These are phyloP conservation scores for Pseudopyrenochaeta lycopersici DNA, from an alignment of 2,329 filamentous ascomycete species.

Conservation along the genomic window DNA sequence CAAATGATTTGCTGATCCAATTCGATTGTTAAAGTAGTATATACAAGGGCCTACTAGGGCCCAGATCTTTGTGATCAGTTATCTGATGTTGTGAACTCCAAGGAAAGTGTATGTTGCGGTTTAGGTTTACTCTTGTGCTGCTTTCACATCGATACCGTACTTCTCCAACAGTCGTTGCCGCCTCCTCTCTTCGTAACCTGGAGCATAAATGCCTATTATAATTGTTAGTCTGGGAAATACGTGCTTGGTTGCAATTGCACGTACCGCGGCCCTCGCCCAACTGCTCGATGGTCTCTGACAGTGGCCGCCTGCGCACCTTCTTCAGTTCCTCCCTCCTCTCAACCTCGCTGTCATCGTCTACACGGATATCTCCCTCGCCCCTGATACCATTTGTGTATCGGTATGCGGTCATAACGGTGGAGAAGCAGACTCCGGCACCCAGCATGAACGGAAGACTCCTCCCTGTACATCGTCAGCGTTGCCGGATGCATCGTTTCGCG, in stretches of 20 bases:
- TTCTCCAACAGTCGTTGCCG: conserved; percentile 82
- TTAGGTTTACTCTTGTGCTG: conserved; percentile 33
- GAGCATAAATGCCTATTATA: conserved; percentile 74
- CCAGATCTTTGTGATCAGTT: conserved; percentile 16
- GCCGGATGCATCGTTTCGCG: conserved; percentile 5
- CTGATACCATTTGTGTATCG: conserved; percentile 72
- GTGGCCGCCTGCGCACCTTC: conserved; percentile 76
- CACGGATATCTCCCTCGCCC: conserved; percentile 56
- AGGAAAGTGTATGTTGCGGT: conserved; percentile 26
- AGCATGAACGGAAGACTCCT: conserved; percentile 75
- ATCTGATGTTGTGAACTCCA: conserved; percentile 27
- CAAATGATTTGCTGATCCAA: background rate
- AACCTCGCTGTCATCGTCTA: conserved; percentile 75
- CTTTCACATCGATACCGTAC: conserved; percentile 81
- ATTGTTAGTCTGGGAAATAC: conserved; percentile 18
- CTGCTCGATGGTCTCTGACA: conserved; percentile 81
- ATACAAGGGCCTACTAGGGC: conserved; percentile 22
- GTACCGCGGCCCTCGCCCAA: conserved; percentile 88
- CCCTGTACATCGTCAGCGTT: conserved; percentile 52
- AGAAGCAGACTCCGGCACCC: conserved; percentile 70
- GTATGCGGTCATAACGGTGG: conserved; percentile 68
- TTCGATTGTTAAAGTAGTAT: conserved; percentile 21
- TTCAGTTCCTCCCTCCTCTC: conserved; percentile 78
- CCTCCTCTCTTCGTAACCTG: conserved; percentile 86
- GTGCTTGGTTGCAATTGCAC: conserved; percentile 16